These are phyloP conservation scores for Termitomyces sp. DNA, from an alignment of 768 basidiomycete genomes.

Conservation along the genomic window DNA sequence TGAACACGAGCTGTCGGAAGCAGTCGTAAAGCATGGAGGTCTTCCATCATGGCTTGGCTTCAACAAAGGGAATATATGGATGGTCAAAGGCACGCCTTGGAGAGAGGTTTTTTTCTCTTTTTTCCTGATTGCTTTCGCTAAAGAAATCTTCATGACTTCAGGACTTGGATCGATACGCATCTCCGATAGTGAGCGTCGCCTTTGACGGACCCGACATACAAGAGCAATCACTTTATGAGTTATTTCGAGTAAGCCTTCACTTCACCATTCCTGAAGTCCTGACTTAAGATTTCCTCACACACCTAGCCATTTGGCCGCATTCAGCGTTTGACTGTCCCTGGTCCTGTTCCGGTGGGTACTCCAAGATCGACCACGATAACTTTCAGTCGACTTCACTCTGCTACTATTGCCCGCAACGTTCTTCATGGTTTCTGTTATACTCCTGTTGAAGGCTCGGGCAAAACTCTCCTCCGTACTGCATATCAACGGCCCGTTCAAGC, in stretches of 20 bases:
- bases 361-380: constrained; percentile 63
- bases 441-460: constrained; percentile 28
- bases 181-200: constrained; percentile 64
- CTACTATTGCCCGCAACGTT: constrained; percentile 81
- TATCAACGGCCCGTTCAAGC: constrained; percentile 67
- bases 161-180: constrained; percentile 86
- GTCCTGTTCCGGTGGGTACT: constrained; percentile 60
- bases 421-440: constrained; percentile 48
- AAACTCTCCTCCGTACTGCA: constrained; percentile 45
- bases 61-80: constrained; percentile 53
- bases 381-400: constrained; percentile 62
- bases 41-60: constrained; percentile 64
- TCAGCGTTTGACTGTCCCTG: constrained; percentile 56
- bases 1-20: constrained; percentile 42
- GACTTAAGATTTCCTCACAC: background rate
- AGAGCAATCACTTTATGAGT: constrained; percentile 74
- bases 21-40: constrained; percentile 47
- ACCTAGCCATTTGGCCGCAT: constrained; percentile 81
- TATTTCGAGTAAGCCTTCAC: constrained; percentile 61
- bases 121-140: background rate
- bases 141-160: constrained; percentile 24
- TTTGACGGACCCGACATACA: constrained; percentile 89
- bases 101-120: constrained; percentile 53
- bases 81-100: constrained; percentile 80
- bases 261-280: background rate